Evolutionary conservation across 2,329 filamentous ascomycete species (phyloP), one percentile per base, ranked within the genome.

Genomic region (Verticillium klebahnii): DNA sequence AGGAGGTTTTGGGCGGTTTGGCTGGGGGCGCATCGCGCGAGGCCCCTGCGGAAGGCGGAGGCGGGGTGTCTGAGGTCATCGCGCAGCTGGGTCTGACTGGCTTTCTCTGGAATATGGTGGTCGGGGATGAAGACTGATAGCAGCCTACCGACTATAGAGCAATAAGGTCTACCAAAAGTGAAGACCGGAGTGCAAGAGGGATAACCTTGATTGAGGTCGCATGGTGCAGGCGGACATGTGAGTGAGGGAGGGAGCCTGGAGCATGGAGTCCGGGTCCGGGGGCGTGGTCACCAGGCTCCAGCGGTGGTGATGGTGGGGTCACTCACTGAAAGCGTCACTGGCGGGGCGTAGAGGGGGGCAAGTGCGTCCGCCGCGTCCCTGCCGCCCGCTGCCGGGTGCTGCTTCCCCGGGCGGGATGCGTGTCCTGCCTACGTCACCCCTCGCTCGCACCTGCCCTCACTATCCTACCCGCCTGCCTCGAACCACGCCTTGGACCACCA

Each of bases 1-100:
- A 97, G 15, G 86, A 69, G 58, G 82, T 70, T 60, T 77, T 77
- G 40, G 69, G 75, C 32, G 70, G 71, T 59, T 25, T 50, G 45
- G 45, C 7, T 1, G 45, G 3, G 11, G 45, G 17, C 12, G n/a
- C 45, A 50, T 50, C 45, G 45, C 45, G 45, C n/a, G 45, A 50
- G 45, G 45, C 45, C 45, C 45, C 45, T 25, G 45, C 45, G n/a
- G 45, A 50, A 25, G 45, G 45, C 45, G 45, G 23, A 25, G n/a
- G 45, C 45, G 45, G 45, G 45, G 45, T 50, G 45, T 50, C 45
- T 50, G 45, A 50, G 45, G 45, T 50, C 45, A 50, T 50, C n/a
- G 19, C 23, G 17, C 45, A 50, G 45, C 45, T 11, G 45, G 9
- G 45, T 50, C 45, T 50, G 45, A n/a, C 45, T 25, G 45, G 45